Evolutionary conservation across 495 filamentous ascomycete genomes (phyloP).

Genomic region (Copromyces sp.): DNA sequence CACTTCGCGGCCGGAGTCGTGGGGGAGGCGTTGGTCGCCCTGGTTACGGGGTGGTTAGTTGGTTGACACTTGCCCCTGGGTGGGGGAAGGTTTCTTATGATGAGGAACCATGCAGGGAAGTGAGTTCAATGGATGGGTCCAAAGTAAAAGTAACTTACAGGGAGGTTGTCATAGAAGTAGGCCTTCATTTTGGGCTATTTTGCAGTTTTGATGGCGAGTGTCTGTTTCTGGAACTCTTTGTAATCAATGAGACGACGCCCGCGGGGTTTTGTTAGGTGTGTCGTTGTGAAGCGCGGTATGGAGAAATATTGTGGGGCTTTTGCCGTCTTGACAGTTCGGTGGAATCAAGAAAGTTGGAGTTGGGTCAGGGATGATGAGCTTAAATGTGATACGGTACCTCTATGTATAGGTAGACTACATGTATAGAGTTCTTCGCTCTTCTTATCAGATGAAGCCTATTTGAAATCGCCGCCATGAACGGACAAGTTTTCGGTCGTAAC

Average conservation of each 20-base stretch:
- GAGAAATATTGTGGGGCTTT: background rate
- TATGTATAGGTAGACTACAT: background rate
- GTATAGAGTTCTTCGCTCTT: background rate
- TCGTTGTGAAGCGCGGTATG: background rate
- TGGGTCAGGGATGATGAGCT: background rate
- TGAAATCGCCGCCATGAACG: background rate
- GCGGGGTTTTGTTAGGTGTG: background rate
- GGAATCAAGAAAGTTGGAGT: background rate
- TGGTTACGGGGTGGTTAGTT: conserved; percentile 19
- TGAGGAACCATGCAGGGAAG: conserved; percentile 3
- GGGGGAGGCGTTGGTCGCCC: conserved; percentile 87
- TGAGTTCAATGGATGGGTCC: background rate
- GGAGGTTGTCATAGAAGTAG: conserved; percentile 73
- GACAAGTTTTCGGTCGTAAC: background rate
- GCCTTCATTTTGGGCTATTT: conserved; percentile 52
- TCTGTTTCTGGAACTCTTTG: background rate
- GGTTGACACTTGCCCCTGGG: background rate
- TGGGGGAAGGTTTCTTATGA: background rate
- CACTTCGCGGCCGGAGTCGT: conserved; percentile 69
- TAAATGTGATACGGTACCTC: background rate
- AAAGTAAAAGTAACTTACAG: conserved; percentile 40
- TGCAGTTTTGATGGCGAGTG: background rate
- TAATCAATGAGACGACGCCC: background rate
- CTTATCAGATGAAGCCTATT: background rate
- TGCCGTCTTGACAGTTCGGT: background rate